These are phyloP conservation scores for Dillenia suffruticosa DNA, from an alignment of 164 flowering plant genomes.

Conservation along the genomic window DNA sequence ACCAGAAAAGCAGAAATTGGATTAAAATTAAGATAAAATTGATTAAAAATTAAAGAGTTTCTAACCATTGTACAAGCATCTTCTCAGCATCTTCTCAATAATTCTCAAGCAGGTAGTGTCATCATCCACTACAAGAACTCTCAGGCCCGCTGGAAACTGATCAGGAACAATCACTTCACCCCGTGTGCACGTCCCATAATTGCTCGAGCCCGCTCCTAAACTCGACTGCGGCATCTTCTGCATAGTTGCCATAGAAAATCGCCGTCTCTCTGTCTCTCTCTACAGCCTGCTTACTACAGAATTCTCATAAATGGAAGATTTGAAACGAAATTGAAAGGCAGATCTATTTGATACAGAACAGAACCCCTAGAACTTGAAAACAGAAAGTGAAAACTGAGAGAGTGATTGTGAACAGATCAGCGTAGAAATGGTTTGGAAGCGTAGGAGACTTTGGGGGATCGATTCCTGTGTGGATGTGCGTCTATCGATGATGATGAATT, in stretches of 20 bases:
- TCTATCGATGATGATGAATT: too few species aligned
- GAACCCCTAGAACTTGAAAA: too few species aligned
- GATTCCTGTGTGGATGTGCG: too few species aligned
- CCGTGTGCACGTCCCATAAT: constrained; percentile 20
- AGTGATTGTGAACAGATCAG: too few species aligned
- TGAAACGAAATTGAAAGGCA: too few species aligned
- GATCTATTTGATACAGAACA: too few species aligned
- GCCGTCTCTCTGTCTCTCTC: neutral
- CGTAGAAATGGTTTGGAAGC: too few species aligned
- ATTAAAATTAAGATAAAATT: neutral
- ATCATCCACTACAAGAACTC: constrained; percentile 86
- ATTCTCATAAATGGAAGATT: too few species aligned
- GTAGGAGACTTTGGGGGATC: too few species aligned
- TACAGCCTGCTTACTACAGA: too few species aligned
- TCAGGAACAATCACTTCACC: constrained; percentile 27
- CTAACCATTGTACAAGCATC: constrained; percentile 62
- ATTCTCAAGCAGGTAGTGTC: constrained; percentile 56
- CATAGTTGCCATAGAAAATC: constrained; percentile 26
- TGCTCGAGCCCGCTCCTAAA: constrained; percentile 13
- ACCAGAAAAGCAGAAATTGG: too few species aligned
- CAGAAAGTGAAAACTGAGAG: too few species aligned
- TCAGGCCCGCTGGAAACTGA: constrained; percentile 70
- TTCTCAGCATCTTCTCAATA: constrained; percentile 72
- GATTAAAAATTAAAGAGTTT: neutral
- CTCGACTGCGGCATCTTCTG: constrained; percentile 31